A percentile compares a stretch with the other conserved stretches of the same genome.
Conservation (phyloP, 306 rosid genomes). For the Pueraria montana region DNA sequence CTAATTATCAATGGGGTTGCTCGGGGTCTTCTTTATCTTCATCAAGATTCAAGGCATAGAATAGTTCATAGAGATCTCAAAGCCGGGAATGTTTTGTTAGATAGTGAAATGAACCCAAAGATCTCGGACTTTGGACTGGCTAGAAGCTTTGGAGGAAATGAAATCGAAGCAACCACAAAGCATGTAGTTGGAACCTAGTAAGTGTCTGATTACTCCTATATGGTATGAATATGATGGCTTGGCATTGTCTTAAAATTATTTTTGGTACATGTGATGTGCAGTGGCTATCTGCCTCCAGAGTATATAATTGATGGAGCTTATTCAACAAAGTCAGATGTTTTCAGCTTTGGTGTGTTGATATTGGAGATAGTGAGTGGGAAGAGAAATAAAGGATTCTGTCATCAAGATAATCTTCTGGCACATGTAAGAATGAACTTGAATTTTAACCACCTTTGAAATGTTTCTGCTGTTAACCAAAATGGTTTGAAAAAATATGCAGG, state of each 20-base stretch:
- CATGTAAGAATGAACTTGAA: slow-evolving; percentile 31
- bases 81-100: slow-evolving; percentile 38
- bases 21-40: slow-evolving; percentile 66
- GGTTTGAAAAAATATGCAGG: slow-evolving; percentile 12
- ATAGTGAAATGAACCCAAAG: slow-evolving; percentile 40
- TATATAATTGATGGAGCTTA: slow-evolving; percentile 36
- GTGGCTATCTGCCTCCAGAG: slow-evolving; percentile 43
- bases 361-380: slow-evolving; percentile 44
- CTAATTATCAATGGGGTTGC: slow-evolving; percentile 57
- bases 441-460: not conserved
- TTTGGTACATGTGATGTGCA: slow-evolving; percentile 4
- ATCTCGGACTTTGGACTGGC: slow-evolving; percentile 45
- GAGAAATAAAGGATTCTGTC: slow-evolving; percentile 39
- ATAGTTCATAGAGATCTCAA: slow-evolving; percentile 48
- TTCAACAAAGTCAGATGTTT: slow-evolving; percentile 46
- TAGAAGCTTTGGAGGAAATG: slow-evolving; percentile 48
- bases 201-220: not conserved
- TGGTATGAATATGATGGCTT: not conserved
- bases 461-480: not conserved
- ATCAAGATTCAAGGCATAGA: no score
- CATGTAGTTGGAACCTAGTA: slow-evolving; percentile 46
- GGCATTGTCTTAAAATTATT: not conserved
- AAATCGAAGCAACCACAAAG: slow-evolving; percentile 26
- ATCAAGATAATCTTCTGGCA: slow-evolving; percentile 42
- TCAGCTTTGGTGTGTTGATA: slow-evolving; percentile 43